phyloP scores from a whole-genome alignment of 2,329 filamentous ascomycete genomes.

The Ophiosphaerella korrae region DNA sequence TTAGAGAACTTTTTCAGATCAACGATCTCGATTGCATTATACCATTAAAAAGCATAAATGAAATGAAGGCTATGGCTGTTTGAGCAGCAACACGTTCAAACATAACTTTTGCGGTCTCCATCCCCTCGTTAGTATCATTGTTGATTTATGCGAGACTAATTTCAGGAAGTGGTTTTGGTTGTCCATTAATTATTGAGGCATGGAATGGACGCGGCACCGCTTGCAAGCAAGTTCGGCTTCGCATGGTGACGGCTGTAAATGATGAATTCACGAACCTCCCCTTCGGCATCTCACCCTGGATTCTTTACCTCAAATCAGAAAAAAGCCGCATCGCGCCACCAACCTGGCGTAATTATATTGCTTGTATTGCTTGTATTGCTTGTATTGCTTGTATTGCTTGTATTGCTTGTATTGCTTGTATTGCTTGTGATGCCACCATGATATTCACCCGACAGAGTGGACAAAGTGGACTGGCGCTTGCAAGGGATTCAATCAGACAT shows the following conservation, averaged over 20 bases:
- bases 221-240: too few relatives aligned
- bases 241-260: too few relatives aligned
- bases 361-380: too few relatives aligned
- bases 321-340: too few relatives aligned
- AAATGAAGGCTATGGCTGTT: neutral
- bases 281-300: too few relatives aligned
- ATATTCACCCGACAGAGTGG: constrained; percentile 2
- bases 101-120: neutral
- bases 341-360: too few relatives aligned
- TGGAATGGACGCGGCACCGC: too few relatives aligned
- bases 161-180: neutral
- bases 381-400: too few relatives aligned
- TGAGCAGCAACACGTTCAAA: neutral
- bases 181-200: too few relatives aligned
- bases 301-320: too few relatives aligned
- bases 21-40: neutral
- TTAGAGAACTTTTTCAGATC: neutral
- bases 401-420: too few relatives aligned
- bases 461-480: neutral
- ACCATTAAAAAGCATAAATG: constrained; percentile 2
- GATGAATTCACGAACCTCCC: too few relatives aligned
- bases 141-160: neutral
- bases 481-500: neutral
- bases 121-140: neutral
- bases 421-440: neutral